A percentile compares a stretch with the other conserved stretches of the same genome.
Conservation (phyloP, 306 rosid genomes). For the Luffa acutangula region DNA sequence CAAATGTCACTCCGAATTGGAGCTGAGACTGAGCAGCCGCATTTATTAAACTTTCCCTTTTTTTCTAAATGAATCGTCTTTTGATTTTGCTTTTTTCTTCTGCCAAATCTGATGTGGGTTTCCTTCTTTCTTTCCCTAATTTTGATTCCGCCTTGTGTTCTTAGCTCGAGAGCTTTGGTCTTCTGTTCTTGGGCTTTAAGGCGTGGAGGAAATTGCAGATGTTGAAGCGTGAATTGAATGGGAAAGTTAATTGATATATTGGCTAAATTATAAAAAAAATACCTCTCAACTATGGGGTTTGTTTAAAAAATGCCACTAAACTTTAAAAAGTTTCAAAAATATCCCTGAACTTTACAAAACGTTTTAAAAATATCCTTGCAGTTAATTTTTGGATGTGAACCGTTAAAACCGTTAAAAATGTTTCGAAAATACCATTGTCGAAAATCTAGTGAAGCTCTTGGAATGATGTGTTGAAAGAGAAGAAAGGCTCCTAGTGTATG, state of each 20-base stretch:
- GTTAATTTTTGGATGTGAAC: no score
- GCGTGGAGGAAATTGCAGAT: neutral
- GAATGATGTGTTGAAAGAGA: no score
- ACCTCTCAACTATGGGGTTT: no score
- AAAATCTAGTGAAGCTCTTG: no score
- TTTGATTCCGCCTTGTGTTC: neutral
- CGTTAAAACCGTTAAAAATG: no score
- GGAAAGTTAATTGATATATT: neutral
- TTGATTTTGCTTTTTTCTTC: neutral
- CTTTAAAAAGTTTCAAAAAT: no score
- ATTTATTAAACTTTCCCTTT: neutral
- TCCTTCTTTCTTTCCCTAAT: neutral
- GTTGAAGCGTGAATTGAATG: neutral
- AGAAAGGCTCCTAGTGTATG: no score
- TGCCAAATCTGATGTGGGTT: neutral
- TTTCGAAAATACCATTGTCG: no score
- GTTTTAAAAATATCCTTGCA: no score
- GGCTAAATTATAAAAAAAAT: no score
- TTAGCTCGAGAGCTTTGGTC: neutral
- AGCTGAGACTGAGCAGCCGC: neutral
- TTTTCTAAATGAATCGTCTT: neutral
- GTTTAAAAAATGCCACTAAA: no score
- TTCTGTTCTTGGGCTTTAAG: neutral
- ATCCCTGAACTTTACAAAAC: no score
- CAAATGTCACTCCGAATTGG: neutral